Evolutionary conservation across 768 basidiomycete genomes (phyloP), one percentile per base, ranked within the genome.

Genomic region (Lactifluus rugatus): DNA sequence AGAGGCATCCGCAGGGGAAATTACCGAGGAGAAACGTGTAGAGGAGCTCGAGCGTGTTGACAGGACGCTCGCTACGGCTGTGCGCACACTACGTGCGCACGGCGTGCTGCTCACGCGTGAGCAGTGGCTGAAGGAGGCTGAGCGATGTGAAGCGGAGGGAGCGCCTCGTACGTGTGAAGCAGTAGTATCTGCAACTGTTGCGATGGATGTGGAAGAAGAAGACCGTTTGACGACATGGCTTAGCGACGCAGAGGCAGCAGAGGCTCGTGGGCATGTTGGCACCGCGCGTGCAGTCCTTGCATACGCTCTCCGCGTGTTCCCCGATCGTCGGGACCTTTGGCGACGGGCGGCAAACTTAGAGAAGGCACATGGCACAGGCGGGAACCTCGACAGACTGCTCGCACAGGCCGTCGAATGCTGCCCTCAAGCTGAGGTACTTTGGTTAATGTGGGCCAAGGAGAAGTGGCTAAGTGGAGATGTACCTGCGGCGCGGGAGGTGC

Each of bases 381-480:
- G 91, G 65, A 83, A 86, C 42, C 77, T 96, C 28, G 84, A 93
- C 66, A 84, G 84, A 1, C 81, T 97, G 3, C 81, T 97, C 44
- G 76, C 76, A 46, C 81, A 86, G 32, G 93, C 95, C 0, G 92
- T 94, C 25, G 78, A 87, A 54, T 85, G 93, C 67, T 95, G 93
- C 65, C 96, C 95, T 0, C 91, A 93, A 64, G 94, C 93, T 1
- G 95, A 98, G 70, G 89, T 93, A 0, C 75, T 99, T 5, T 98
- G 96, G 96, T 79, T 98, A 32, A 98, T 98, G 93, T 81, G 86
- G 51, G 96, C 95, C 3, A 99, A 99, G 72, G 95, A 98, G 74
- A 90, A 92, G 69, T 99, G 95, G 95, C 68, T 92, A 16, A 75
- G 78, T 11, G 90, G 89, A 7, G 90, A 98, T 66, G 90, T 98